Evolutionary conservation across 2,329 filamentous ascomycete genomes (phyloP), one percentile per base, ranked within the genome.

Genomic region (Ceratocystis cubensis): DNA sequence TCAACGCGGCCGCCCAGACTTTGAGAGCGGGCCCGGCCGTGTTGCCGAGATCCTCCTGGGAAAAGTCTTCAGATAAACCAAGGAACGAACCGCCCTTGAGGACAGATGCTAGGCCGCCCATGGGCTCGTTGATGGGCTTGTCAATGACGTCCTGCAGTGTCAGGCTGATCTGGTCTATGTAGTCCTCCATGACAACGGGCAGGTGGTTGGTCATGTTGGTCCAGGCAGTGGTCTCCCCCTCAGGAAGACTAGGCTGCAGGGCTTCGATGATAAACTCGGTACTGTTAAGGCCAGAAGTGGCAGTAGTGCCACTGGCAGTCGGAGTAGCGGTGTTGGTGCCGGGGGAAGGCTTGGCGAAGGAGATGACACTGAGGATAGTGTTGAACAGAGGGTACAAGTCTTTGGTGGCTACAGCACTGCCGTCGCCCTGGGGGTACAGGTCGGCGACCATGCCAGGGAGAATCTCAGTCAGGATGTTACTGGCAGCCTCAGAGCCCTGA

Each of bases 391-490:
- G 53, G 48, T 61, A 66, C n/a, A 69, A 57, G 56, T 46, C 56
- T 28, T 65, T 67, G 13, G 69, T 62, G n/a, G 57, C 33, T 1
- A 68, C 69, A 20, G 66, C 41, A 20, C 67, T 63, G 48, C 68
- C 67, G 7, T 64, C 25, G 4, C 65, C 67, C 50, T 69, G 59
- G 15, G 67, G 65, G 57, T 66, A 67, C 33, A 70, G 65, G 46
- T 70, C 69, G 4, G 48, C 15, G 28, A 69, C 68, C 25, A 70
- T 66, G 3, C 53, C 65, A n/a, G 65, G 68, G 5, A 70, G 66
- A 17, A 46, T 63, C 28, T 68, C 64, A 20, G 57, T 53, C 33
- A 69, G 30, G 48, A 69, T 70, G 65, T 64, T 69, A 3, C 64
- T 67, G 37, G 68, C 66, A 44, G 65, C 65, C 20, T 30, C 63